Base-by-base conservation (phyloP, 129 eudicot genomes). In the Arctium minus region DNA sequence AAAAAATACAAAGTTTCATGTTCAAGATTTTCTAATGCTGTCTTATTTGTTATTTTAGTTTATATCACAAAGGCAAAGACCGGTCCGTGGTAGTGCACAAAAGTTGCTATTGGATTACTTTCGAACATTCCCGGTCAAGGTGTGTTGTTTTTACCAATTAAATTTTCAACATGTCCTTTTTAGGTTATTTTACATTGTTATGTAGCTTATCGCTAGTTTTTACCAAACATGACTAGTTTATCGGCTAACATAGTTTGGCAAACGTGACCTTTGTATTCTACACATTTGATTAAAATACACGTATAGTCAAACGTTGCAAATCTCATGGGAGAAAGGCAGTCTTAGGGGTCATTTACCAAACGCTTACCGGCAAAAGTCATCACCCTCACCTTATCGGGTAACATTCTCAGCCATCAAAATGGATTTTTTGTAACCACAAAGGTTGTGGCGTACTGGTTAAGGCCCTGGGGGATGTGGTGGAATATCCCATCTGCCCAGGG, bases 81-180 rank as follows among this genome's bases (percentile, higher is more conserved):
- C 97, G 39, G 96, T 96, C 30, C 91, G 98, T 62, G 98, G 98
- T 39, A 92, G 88, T 72, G 98, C 94, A 82, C 82, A 81, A 32
- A 93, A 90, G 65, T 86, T 90, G 91, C 84, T 93, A 62, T 71
- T 96, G 85, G 86, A 89, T 82, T 96, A 92, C 86, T 74, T 96
- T 69, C 96, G 89, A 65, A 89, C 91, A 42, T 89, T 80, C 82
- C 99, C 98, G 8, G 93, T 96, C 94, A 93, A 92, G 98, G 99
- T 96, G 48, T 71, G 56, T 70, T 46, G 33, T 36, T 22, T 73
- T 35, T 13, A 70, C 74, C 64, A 53, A 0, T 53, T 53, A 53
- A 15, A 15, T 3, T 56, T 17, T 56, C 27, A 4, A 56, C 22
- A 5, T 56, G 67, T 56, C 67, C 27, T 56, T 50, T 44, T 56